Percentiles rank a stretch among this genome's conserved stretches.
These are phyloP conservation scores for Solanum hybrid DNA, from an alignment of 305 asterid species.

Conservation along the genomic window DNA sequence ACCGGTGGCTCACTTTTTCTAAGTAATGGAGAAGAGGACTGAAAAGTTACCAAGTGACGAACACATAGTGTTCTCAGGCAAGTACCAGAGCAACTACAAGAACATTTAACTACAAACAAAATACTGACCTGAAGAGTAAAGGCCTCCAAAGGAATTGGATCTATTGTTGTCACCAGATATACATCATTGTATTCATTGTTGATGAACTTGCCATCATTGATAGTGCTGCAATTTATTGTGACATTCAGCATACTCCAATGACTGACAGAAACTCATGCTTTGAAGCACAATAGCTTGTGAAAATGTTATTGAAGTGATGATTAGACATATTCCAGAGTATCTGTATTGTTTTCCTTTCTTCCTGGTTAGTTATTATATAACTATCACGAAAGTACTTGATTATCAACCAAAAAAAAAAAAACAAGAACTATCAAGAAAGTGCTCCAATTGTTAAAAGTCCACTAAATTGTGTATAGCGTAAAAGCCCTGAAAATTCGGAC, in stretches of 20 bases:
- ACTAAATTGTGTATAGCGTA: neutral
- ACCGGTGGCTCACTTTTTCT: neutral
- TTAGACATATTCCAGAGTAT: neutral
- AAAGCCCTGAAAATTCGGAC: neutral
- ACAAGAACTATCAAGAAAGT: neutral
- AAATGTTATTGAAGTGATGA: neutral
- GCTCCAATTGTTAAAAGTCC: neutral
- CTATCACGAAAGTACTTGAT: neutral
- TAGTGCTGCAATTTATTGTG: constrained; percentile 52
- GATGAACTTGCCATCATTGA: constrained; percentile 61
- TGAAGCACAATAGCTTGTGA: neutral
- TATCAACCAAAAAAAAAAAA: neutral
- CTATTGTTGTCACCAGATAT: constrained; percentile 78
- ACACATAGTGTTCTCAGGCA: neutral
- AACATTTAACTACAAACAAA: neutral
- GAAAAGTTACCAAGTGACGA: neutral
- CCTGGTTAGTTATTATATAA: neutral
- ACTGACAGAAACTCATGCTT: neutral
- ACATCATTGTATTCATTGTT: constrained; percentile 91
- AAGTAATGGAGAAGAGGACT: neutral
- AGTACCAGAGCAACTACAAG: neutral
- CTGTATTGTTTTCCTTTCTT: neutral
- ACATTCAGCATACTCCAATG: neutral
- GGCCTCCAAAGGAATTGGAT: constrained; percentile 94
- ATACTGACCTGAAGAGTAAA: constrained; percentile 82